Evolutionary conservation across 169 alveolate species (phyloP).

Genomic region (Amoebophrya sp.): DNA sequence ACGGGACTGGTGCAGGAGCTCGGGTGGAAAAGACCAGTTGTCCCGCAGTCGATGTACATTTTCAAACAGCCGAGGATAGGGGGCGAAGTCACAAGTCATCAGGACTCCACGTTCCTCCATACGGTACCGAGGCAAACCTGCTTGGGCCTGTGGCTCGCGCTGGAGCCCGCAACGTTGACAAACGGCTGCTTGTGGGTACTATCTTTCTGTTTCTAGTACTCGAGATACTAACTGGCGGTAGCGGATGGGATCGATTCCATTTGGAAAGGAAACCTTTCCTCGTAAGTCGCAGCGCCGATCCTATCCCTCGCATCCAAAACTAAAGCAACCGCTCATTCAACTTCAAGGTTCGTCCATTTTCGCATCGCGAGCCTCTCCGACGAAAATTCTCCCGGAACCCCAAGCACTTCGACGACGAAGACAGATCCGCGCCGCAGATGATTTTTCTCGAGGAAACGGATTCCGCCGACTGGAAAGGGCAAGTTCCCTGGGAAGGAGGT

Average conservation of each 20-base stretch:
- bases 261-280: no score
- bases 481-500: not conserved
- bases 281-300: no score
- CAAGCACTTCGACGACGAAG: not conserved
- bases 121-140: constrained; percentile 29
- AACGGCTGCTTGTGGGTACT: not conserved
- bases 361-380: not conserved
- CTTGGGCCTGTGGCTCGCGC: constrained; percentile 29
- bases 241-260: no score
- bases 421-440: not conserved
- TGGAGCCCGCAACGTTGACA: constrained; percentile 14
- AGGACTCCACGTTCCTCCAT: constrained; percentile 31
- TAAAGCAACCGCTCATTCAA: no score
- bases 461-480: not conserved
- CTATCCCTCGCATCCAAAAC: no score
- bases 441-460: not conserved
- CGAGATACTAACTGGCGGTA: no score
- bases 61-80: constrained; percentile 35
- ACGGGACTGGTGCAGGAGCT: constrained; percentile 25
- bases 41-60: constrained; percentile 37
- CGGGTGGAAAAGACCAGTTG: constrained; percentile 30
- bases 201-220: no score
- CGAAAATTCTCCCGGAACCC: not conserved
- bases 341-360: not conserved
- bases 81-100: constrained; percentile 34